Evolutionary conservation across 371 early-diverging fungal species (phyloP), one percentile per base, ranked within the genome.

Genomic region (Mycotypha africana): DNA sequence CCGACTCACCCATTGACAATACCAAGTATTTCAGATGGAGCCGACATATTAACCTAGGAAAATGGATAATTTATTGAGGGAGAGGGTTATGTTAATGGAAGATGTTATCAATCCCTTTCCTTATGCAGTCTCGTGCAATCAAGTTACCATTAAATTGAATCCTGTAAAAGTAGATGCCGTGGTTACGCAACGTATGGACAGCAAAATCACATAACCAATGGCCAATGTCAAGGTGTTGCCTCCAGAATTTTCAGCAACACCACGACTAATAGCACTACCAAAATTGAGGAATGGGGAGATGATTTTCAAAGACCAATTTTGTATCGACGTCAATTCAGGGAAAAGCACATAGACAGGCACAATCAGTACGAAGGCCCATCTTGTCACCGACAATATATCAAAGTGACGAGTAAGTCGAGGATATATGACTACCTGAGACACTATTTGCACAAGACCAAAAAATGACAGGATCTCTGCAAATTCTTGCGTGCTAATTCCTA

Each of bases 1-100:
- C n/a, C n/a, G n/a, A n/a, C n/a, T n/a, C 58, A 65, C 65, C 86
- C 86, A 42, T 87, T 86, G 11, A 89, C 84, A 1, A 72, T 73
- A 1, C 88, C 88, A 17, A 89, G 64, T 10, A 73, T 53, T 21
- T 67, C 70, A 11, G 67, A 45, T 8, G 70, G 60, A 4, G 85
- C 79, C 0, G 82, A 76, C 43, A 82, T n/a, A n/a, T n/a, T n/a
- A n/a, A n/a, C n/a, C n/a, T n/a, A n/a, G n/a, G n/a, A n/a, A n/a
- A n/a, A n/a, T n/a, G n/a, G n/a, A n/a, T n/a, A n/a, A n/a, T n/a
- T n/a, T n/a, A n/a, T n/a, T n/a, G n/a, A n/a, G n/a, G n/a, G n/a
- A n/a, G n/a, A n/a, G n/a, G n/a, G n/a, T n/a, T n/a, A n/a, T n/a
- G n/a, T n/a, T n/a, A n/a, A n/a, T n/a, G n/a, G n/a, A n/a, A n/a